Conservation (phyloP, 192 early-diverging fungal genomes). For the Entomortierella beljakovae region DNA sequence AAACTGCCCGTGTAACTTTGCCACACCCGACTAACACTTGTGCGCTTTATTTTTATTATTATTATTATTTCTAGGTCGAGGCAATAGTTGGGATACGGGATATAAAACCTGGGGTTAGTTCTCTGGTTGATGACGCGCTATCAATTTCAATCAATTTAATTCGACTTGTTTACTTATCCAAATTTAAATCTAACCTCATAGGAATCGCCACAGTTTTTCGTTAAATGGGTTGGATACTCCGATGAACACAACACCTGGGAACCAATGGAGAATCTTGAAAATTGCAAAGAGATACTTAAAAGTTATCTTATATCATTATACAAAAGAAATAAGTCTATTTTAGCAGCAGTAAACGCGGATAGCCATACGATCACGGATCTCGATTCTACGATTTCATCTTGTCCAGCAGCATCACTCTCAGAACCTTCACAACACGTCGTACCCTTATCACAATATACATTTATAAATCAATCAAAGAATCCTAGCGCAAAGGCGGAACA, state of each 20-base stretch:
- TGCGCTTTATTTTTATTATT: neutral
- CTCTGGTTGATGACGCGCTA: neutral
- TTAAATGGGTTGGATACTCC: conserved; percentile 68
- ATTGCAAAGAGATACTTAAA: conserved; percentile 20
- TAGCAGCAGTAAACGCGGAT: no score
- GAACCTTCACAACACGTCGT: no score
- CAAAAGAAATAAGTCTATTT: neutral
- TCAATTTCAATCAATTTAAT: neutral
- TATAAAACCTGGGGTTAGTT: conserved; percentile 3
- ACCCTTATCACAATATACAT: no score
- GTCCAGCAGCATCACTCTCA: no score
- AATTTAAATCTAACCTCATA: neutral
- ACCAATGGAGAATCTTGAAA: conserved; percentile 59
- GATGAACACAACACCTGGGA: conserved; percentile 69
- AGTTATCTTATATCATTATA: conserved; percentile 1
- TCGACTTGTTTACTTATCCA: neutral
- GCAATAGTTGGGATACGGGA: conserved; percentile 11
- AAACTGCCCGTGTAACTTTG: no score
- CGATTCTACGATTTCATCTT: neutral
- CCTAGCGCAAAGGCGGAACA: no score
- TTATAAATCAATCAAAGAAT: no score
- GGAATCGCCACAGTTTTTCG: conserved; percentile 42
- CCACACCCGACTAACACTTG: neutral
- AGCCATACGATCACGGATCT: neutral
- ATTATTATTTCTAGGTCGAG: neutral